Conservation (phyloP, 371 early-diverging fungal species). For the Blastocladiella emersonii region DNA sequence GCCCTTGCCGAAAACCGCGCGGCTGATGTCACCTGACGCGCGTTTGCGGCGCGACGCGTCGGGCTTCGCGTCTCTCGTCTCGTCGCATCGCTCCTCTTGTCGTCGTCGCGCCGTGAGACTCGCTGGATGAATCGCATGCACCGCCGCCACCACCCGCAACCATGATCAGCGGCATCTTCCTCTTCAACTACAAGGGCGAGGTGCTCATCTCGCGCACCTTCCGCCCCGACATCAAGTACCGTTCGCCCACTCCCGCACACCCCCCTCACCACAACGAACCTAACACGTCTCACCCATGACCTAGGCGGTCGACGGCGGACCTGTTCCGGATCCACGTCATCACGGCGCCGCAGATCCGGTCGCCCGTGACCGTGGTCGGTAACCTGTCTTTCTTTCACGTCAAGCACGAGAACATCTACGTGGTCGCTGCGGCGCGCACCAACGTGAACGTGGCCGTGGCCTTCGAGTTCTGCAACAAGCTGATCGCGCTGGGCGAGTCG, state of each 20-base stretch:
- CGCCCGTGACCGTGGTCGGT: conserved; percentile 81
- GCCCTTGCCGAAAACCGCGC: too few species aligned
- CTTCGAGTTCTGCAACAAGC: conserved; percentile 71
- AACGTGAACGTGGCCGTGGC: conserved; percentile 72
- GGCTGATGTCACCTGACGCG: too few species aligned
- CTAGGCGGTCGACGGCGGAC: conserved; percentile 83
- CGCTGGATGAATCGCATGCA: too few species aligned
- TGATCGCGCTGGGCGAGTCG: conserved; percentile 52
- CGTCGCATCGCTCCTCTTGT: too few species aligned
- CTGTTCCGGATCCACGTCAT: conserved; percentile 93
- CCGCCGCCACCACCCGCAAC: not conserved
- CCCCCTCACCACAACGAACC: not conserved
- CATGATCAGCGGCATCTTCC: conserved; percentile 83
- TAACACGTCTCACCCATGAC: not conserved
- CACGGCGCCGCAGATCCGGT: conserved; percentile 73
- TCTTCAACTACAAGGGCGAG: conserved; percentile 92
- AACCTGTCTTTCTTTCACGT: conserved; percentile 77
- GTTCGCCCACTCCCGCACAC: too few species aligned
- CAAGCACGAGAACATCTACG: conserved; percentile 74
- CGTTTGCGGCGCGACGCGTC: too few species aligned
- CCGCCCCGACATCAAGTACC: conserved; percentile 79
- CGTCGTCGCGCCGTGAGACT: too few species aligned
- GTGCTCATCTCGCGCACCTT: conserved; percentile 92
- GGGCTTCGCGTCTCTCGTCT: too few species aligned
- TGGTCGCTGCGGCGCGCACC: conserved; percentile 58